Percentiles rank a stretch among this genome's conserved stretches.
phyloP scores from a whole-genome alignment of 495 filamentous ascomycete species.

The Daldinia bambusicola region DNA sequence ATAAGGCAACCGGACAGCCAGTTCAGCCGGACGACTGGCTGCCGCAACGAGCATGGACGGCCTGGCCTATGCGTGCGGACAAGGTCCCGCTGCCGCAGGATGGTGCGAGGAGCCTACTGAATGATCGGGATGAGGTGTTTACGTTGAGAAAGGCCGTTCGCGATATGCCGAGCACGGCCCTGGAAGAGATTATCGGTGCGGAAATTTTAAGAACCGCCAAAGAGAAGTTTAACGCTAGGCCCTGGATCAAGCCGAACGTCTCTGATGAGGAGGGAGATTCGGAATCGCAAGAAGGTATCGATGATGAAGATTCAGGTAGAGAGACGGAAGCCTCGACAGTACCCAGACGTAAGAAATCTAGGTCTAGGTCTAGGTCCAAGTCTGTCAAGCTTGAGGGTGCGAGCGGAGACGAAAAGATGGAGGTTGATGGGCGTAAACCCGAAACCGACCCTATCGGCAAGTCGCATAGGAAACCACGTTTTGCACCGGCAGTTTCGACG shows the following conservation, averaged over 20 bases:
- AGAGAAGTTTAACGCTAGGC: constrained; percentile 61
- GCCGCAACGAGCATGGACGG: constrained; percentile 71
- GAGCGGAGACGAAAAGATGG: constrained; percentile 38
- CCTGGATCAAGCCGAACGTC: constrained; percentile 27
- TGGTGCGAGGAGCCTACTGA: constrained; percentile 34
- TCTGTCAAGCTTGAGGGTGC: constrained; percentile 31
- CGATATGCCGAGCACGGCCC: constrained; percentile 61
- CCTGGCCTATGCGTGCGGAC: constrained; percentile 75
- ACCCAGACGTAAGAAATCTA: constrained; percentile 5
- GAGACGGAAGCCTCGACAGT: constrained; percentile 23
- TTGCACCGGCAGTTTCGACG: constrained; percentile 47
- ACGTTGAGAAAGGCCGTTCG: constrained; percentile 57
- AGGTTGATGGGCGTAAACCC: constrained; percentile 27
- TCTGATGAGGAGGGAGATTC: constrained; percentile 28
- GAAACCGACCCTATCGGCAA: constrained; percentile 21
- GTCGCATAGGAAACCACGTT: constrained; percentile 10
- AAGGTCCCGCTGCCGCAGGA: constrained; percentile 67
- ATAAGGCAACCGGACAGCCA: constrained; percentile 33
- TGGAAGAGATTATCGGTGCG: constrained; percentile 75
- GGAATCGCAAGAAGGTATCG: constrained; percentile 18
- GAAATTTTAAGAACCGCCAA: constrained; percentile 70
- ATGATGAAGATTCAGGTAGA: constrained; percentile 19
- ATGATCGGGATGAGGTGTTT: constrained; percentile 54
- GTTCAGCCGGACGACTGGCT: constrained; percentile 49
- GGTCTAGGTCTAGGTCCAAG: constrained; percentile 29